Evolutionary conservation across 2,329 filamentous ascomycete genomes (phyloP).

Genomic region (Ophiostoma sp.): DNA sequence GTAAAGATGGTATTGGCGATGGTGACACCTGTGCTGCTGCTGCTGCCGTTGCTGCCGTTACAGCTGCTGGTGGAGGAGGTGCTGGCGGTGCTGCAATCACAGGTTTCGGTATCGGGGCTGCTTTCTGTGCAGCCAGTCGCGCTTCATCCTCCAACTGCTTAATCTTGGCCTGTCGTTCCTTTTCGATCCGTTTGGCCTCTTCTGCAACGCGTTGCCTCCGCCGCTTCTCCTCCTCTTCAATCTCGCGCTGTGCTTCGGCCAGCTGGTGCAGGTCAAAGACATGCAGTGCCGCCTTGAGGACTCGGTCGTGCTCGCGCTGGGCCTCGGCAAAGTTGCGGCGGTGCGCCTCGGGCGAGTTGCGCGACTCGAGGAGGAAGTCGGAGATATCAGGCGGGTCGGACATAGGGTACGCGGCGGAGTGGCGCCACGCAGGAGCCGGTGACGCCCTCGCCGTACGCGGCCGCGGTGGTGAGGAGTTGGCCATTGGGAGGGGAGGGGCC

Average conservation of each 20-base stretch:
- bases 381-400: constrained; percentile 31
- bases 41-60: constrained; percentile 25
- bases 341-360: constrained; percentile 39
- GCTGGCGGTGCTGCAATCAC: constrained; percentile 15
- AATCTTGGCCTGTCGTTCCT: constrained; percentile 31
- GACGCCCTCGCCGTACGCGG: constrained; percentile 8
- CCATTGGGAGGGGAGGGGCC: constrained; percentile 30
- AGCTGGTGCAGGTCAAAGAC: constrained; percentile 32
- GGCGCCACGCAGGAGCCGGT: constrained; percentile 14
- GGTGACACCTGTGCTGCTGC: not conserved
- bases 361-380: constrained; percentile 35
- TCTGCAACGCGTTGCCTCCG: constrained; percentile 32
- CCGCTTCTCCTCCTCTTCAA: constrained; percentile 33
- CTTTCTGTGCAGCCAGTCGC: constrained; percentile 38
- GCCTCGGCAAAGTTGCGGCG: constrained; percentile 35
- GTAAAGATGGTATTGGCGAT: not conserved
- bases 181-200: constrained; percentile 33
- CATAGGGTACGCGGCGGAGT: constrained; percentile 21
- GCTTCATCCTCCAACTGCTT: constrained; percentile 36
- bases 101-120: constrained; percentile 35
- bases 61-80: constrained; percentile 29
- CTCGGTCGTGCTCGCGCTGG: constrained; percentile 35
- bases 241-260: constrained; percentile 32
- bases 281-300: constrained; percentile 32
- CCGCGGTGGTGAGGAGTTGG: constrained; percentile 35